Percentiles rank a stretch among this genome's conserved stretches.
phyloP scores from a whole-genome alignment of 768 basidiomycete genomes.

The Dacryopinax spathularia region DNA sequence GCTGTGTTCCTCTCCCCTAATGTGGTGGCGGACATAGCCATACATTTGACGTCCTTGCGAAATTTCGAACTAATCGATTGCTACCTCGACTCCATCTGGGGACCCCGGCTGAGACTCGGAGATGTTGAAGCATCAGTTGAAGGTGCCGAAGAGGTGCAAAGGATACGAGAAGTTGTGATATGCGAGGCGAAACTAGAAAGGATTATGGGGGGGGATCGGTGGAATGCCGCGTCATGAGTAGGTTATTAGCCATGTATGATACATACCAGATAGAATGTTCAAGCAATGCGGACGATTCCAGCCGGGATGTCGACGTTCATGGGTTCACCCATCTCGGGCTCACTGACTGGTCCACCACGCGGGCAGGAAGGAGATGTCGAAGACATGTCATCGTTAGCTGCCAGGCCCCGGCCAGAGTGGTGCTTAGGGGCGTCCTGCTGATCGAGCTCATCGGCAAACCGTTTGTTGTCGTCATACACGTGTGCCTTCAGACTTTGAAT shows the following conservation, averaged over 20 bases:
- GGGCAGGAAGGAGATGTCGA: too few species aligned
- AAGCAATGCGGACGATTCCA: neutral
- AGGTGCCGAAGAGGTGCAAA: neutral
- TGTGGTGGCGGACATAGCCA: neutral
- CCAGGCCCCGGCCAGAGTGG: neutral
- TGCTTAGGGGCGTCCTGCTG: neutral
- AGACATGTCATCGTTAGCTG: neutral
- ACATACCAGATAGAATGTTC: neutral
- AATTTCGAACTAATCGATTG: neutral
- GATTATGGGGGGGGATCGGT: neutral
- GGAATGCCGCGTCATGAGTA: neutral
- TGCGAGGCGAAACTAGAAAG: neutral
- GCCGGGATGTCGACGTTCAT: neutral
- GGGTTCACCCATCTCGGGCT: neutral
- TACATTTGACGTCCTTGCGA: neutral
- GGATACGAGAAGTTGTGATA: neutral
- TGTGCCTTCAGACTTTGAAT: neutral
- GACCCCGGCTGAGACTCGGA: neutral
- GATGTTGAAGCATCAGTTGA: neutral
- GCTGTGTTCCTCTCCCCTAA: neutral
- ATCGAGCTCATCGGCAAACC: neutral
- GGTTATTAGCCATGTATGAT: neutral
- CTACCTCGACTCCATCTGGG: neutral
- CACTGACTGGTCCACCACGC: neutral
- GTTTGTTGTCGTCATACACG: neutral